A percentile compares a stretch with the other conserved stretches of the same genome.
Conservation (phyloP, 192 early-diverging fungal genomes). For the Umbelopsis isabellina region DNA sequence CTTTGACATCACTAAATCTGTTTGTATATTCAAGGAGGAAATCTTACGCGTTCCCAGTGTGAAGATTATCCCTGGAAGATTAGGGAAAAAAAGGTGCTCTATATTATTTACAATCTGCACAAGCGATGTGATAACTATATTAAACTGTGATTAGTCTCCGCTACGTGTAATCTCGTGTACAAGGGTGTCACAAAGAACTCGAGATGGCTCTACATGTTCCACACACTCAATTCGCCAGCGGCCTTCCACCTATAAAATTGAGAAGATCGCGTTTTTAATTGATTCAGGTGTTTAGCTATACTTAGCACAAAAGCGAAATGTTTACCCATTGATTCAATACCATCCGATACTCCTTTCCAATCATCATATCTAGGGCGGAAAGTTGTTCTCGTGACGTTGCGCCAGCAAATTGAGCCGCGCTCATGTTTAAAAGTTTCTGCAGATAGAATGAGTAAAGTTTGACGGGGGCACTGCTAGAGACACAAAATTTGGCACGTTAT, state of each 20-base stretch:
- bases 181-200: background rate
- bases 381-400: background rate
- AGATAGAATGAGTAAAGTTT: background rate
- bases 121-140: no score
- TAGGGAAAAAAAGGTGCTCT: no score
- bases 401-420: background rate
- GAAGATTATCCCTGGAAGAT: background rate
- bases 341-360: constrained; percentile 17
- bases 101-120: no score
- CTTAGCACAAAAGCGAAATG: background rate
- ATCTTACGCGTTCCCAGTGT: background rate
- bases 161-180: constrained; percentile 4
- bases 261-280: background rate
- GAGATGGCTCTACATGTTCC: background rate
- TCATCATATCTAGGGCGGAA: background rate
- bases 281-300: background rate
- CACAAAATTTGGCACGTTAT: background rate
- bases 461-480: background rate
- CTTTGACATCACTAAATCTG: background rate
- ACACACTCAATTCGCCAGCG: constrained; percentile 11
- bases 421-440: background rate
- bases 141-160: background rate
- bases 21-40: background rate
- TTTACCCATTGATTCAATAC: constrained; percentile 7
- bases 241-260: background rate